Conservation (phyloP, 2,329 filamentous ascomycete species). For the Zymoseptoria pseudotritici region DNA sequence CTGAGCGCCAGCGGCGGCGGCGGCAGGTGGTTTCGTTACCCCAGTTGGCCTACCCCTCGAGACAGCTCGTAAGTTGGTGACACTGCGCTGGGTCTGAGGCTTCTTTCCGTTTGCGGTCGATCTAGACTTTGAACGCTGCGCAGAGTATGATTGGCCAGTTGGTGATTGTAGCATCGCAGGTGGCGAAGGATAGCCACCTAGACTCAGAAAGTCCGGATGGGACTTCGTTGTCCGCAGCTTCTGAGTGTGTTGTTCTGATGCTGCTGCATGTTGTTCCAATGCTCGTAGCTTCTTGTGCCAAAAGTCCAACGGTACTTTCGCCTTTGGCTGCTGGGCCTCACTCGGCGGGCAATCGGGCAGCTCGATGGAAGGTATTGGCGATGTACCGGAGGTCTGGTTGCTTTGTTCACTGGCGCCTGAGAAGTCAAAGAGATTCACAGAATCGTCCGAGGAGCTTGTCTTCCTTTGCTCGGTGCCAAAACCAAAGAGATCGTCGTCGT, state of each 20-base stretch:
- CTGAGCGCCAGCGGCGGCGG: conserved; percentile 14
- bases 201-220: conserved; percentile 31
- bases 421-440: conserved; percentile 45
- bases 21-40: conserved; percentile 24
- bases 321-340: conserved; percentile 29
- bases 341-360: conserved; percentile 9
- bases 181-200: conserved; percentile 29
- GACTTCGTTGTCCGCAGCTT: conserved; percentile 24
- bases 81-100: conserved; percentile 18
- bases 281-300: conserved; percentile 49
- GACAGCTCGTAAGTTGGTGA: conserved; percentile 24
- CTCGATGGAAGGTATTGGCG: conserved; percentile 43
- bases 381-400: conserved; percentile 37
- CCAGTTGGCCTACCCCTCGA: conserved; percentile 28
- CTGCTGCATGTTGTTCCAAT: conserved; percentile 44
- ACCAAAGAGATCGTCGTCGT: conserved; percentile 47
- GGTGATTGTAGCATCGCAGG: conserved; percentile 25
- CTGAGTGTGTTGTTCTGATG: conserved; percentile 37
- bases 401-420: conserved; percentile 44
- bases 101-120: conserved; percentile 26
- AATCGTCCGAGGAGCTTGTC: conserved; percentile 41
- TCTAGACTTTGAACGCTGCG: conserved; percentile 21
- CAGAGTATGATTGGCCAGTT: conserved; percentile 24
- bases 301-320: conserved; percentile 39
- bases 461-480: conserved; percentile 42